Evolutionary conservation across 75 land plant species (phyloP), one percentile per base, ranked within the genome.

Genomic region (Sequoia sempervirens): DNA sequence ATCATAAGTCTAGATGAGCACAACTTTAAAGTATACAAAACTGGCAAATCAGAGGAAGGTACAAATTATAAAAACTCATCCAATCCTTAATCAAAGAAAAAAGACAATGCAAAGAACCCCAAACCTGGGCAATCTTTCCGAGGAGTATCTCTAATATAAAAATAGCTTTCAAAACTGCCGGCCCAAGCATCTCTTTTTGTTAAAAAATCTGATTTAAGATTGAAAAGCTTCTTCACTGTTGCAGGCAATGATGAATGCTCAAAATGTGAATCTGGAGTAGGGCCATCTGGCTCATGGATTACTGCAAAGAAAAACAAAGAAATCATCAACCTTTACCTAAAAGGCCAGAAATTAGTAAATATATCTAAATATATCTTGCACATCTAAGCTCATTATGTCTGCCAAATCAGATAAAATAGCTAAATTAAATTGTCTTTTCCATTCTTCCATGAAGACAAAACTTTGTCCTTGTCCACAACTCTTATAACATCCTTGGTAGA

Each of bases 171-270:
- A 80, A 96, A 96, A 20, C 94, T 91, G 40, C 95, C 97, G 74
- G 98, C 98, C 98, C 99, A 96, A 45, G 95, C 96, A 89, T 96
- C 99, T 84, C 99, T 86, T 80, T 93, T 92, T 54, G 99, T 95
- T 26, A 96, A 82, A 75, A 86, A 92, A 76, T 93, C 91, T 70
- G 95, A 88, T 23, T 86, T 80, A 32, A 96, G 88, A 85, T 95
- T 93, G 85, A 96, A 96, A 40, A 96, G 75, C 81, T 92, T 93
- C 87, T 93, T 94, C 40, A 96, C 95, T 11, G 95, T 96, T 18
- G 97, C 96, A 17, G 99, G 93, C 56, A 96, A 87, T 18, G 99
- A 95, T 37, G 99, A 96, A 85, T 95, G 97, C 76, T 96, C 99
- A 86, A 87, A 96, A 41, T 96, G 90, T 13, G 99, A 96, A 81